A percentile compares a stretch with the other conserved stretches of the same genome.
Evolutionary conservation across 345 rosid species (phyloP).

Genomic region (Linum lewisii): DNA sequence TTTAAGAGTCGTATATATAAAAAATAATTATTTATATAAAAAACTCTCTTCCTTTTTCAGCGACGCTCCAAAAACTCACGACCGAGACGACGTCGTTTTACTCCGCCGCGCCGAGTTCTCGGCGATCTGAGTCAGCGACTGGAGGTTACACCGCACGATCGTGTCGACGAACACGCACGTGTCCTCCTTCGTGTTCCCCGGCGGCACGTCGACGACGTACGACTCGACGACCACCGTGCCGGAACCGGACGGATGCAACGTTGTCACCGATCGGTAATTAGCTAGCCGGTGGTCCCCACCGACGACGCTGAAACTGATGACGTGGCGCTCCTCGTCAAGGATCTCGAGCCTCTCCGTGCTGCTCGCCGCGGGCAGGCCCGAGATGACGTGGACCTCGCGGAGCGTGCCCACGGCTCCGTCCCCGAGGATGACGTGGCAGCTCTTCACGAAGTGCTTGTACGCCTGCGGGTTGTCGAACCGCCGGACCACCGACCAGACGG

Average conservation of each 20-base stretch:
- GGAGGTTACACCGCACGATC: slow-evolving; percentile 37
- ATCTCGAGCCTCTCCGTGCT: slow-evolving; percentile 31
- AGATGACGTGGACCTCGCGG: slow-evolving; percentile 25
- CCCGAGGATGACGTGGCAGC: slow-evolving; percentile 25
- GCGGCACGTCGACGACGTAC: slow-evolving; percentile 42
- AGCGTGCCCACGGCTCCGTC: slow-evolving; percentile 26
- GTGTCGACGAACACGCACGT: slow-evolving; percentile 41
- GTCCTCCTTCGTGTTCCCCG: slow-evolving; percentile 42
- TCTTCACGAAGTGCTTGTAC: slow-evolving; percentile 27
- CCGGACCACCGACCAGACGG: slow-evolving; percentile 26
- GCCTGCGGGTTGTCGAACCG: slow-evolving; percentile 28
- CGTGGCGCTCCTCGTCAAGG: slow-evolving; percentile 29
- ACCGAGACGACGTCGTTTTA: background rate
- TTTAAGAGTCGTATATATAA: too few species aligned
- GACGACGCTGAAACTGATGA: slow-evolving; percentile 24
- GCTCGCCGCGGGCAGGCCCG: slow-evolving; percentile 25
- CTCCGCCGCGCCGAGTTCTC: slow-evolving; percentile 16
- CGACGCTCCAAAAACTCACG: slow-evolving; percentile 9
- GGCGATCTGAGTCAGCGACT: slow-evolving; percentile 31
- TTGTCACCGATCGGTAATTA: slow-evolving; percentile 31
- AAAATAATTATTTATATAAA: slow-evolving; percentile 16
- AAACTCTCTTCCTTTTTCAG: too few species aligned
- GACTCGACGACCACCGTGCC: slow-evolving; percentile 39
- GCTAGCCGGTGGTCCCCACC: slow-evolving; percentile 32
- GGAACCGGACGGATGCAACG: slow-evolving; percentile 17